A percentile compares a stretch with the other conserved stretches of the same genome.
phyloP scores from a whole-genome alignment of 768 basidiomycete species.

The Naganishia vishniacii region DNA sequence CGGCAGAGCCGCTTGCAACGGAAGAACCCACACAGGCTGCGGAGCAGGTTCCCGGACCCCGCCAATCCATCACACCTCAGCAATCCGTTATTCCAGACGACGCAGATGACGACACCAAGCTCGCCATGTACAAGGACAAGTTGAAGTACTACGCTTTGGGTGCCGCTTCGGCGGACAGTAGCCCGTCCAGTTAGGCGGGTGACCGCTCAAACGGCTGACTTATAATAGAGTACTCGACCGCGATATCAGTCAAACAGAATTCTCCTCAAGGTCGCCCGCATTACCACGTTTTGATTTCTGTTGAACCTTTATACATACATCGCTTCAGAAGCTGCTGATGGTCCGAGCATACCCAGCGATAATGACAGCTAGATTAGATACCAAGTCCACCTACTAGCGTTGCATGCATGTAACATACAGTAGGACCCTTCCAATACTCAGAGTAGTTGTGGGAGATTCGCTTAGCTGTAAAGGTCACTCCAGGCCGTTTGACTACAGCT shows the following conservation, averaged over 20 bases:
- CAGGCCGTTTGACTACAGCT: no score
- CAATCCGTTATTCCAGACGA: constrained; percentile 8
- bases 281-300: neutral
- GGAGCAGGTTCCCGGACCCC: neutral
- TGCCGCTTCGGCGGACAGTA: neutral
- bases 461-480: no score
- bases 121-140: constrained; percentile 24
- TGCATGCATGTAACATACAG: no score
- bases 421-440: no score
- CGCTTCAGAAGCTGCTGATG: no score
- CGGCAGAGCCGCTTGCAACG: neutral
- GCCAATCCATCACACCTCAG: constrained; percentile 11
- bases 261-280: neutral
- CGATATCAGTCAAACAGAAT: neutral
- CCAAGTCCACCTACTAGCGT: no score
- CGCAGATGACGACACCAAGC: constrained; percentile 24
- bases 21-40: neutral
- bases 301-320: neutral
- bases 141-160: constrained; percentile 14
- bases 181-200: neutral
- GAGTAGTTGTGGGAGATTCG: no score
- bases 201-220: neutral
- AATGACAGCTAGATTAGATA: no score
- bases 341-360: no score
- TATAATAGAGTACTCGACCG: no score